Percentiles rank a stretch among this genome's conserved stretches.
Conservation (phyloP, 768 basidiomycete genomes). For the Lentinula detonsa region DNA sequence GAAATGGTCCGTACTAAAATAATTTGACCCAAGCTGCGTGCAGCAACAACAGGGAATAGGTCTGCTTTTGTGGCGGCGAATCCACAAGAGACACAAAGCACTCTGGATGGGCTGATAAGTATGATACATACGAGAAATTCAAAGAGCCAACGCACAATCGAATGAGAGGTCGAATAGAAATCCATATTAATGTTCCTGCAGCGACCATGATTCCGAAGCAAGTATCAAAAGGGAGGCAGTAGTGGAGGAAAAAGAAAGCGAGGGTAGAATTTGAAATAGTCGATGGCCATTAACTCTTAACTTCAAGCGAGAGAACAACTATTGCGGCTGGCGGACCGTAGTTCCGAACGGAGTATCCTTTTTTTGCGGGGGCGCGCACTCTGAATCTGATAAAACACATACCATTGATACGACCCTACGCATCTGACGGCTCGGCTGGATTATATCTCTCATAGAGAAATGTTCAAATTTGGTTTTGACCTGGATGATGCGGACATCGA, state of each 20-base stretch:
- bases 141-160: constrained; percentile 26
- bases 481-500: background rate
- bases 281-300: background rate
- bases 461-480: background rate
- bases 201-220: constrained; percentile 14
- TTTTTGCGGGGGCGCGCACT: too few relatives aligned
- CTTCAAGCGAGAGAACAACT: background rate
- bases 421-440: too few relatives aligned
- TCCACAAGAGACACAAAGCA: constrained; percentile 34
- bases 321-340: too few relatives aligned
- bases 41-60: constrained; percentile 35
- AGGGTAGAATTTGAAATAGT: background rate
- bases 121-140: background rate
- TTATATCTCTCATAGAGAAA: background rate
- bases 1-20: constrained; percentile 33
- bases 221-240: too few relatives aligned
- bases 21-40: constrained; percentile 41
- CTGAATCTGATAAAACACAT: too few relatives aligned
- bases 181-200: constrained; percentile 35
- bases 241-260: background rate
- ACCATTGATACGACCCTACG: too few relatives aligned
- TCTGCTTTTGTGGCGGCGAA: constrained; percentile 39
- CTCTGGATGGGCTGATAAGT: constrained; percentile 18
- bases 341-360: too few relatives aligned
- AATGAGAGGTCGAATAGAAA: constrained; percentile 38